Evolutionary conservation across 352 stramenopile species (phyloP), one percentile per base, ranked within the genome.

Genomic region (Globisporangium iwayamae): DNA sequence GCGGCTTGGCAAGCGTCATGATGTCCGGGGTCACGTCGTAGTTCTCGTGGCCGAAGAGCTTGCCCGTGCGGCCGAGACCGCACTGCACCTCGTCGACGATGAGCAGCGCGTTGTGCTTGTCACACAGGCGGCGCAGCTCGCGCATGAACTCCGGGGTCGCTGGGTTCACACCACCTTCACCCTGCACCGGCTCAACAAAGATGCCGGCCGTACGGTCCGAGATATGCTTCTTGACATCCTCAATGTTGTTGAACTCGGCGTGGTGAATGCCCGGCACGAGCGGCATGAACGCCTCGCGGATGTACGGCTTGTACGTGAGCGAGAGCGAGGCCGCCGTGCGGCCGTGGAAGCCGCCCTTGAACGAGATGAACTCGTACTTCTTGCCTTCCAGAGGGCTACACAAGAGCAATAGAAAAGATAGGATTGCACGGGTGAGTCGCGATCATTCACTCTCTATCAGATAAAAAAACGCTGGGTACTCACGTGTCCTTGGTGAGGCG

Each of bases 51-150:
- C 91, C 95, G 82, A 98, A 99, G 8, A 99, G 67, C 65, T 84
- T 96, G 60, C 97, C 97, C 38, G 91, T 98, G 41, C 97, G 93
- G 18, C 94, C 96, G n/a, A 99, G 79, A 39, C 97, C 97, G 45
- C 95, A 89, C 81, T 99, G 97, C 30, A 99, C 96, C 82, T 99
- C 97, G 82, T 99, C 97, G n/a, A 87, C 93, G 72, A 99, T 99
- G 57, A 99, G 77, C 47, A 99, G 79, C 20, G 98, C 90, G 60
- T 93, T 91, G 67, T 90, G 88, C 63, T 98, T 94, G 70, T 99
- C 92, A 70, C 92, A 98, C 16, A 99, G 70, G 36, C 90, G 75
- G 20, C 96, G 83, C 47, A 98, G 77, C 13, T 88, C 83, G 3
- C 64, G 64, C 66, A 99, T 96, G 75, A 98, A 99, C 56, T 94